A percentile compares a stretch with the other conserved stretches of the same genome.
Conservation (phyloP, 106 monocot species). For the Chionographis japonica region DNA sequence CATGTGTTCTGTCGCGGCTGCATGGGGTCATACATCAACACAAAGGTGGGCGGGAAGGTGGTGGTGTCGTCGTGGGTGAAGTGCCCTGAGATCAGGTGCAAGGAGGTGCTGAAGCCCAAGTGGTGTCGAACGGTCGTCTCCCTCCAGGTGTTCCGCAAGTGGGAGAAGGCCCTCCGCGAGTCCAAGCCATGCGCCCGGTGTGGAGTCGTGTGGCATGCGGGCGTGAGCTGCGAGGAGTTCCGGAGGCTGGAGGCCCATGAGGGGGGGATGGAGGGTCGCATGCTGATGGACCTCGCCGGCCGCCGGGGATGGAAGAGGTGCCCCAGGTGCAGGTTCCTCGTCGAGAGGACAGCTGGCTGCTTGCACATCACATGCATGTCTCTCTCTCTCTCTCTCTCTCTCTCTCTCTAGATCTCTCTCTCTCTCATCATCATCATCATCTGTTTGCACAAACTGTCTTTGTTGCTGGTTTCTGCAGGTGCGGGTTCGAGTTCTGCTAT, state of each 20-base stretch:
- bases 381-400: neutral
- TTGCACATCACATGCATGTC: slow-evolving; percentile 57
- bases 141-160: slow-evolving; percentile 18
- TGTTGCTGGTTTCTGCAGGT: slow-evolving; percentile 3
- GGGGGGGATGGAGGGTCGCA: slow-evolving; percentile 28
- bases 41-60: slow-evolving; percentile 23
- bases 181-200: slow-evolving; percentile 55
- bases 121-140: slow-evolving; percentile 14
- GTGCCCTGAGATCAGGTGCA: slow-evolving; percentile 27
- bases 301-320: slow-evolving; percentile 53
- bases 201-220: slow-evolving; percentile 52
- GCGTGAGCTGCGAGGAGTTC: slow-evolving; percentile 26
- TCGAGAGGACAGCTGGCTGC: slow-evolving; percentile 59
- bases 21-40: slow-evolving; percentile 20
- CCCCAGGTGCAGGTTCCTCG: slow-evolving; percentile 48
- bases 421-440: too few species aligned
- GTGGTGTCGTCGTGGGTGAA: neutral
- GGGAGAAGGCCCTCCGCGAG: slow-evolving; percentile 31
- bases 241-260: slow-evolving; percentile 17
- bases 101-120: slow-evolving; percentile 10
- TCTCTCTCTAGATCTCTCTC: too few species aligned
- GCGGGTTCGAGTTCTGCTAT: slow-evolving; percentile 23
- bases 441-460: too few species aligned
- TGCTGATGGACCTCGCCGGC: slow-evolving; percentile 40
- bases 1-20: slow-evolving; percentile 43